Evolutionary conservation across 1,284 basidiomycete species (phyloP), one percentile per base, ranked within the genome.

Genomic region (Cryptococcus jaspeensis): DNA sequence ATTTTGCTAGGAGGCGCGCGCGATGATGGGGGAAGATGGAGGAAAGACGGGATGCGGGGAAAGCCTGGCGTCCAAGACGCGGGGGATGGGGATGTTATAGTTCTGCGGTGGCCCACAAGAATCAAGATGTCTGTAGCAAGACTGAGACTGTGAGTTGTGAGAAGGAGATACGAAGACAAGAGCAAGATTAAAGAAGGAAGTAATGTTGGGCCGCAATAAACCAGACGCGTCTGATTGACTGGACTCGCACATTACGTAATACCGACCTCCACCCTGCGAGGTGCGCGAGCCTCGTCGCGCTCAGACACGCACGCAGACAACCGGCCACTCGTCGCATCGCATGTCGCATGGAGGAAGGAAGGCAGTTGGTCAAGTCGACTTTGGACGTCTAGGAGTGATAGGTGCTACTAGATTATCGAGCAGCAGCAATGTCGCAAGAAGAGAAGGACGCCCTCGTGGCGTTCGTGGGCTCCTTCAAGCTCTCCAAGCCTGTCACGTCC

Each of bases 391-490:
- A n/a, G n/a, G n/a, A n/a, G n/a, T n/a, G 13, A 16, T 7, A 35
- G 7, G 9, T n/a, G 4, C 28, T 32, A 46, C 15, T 16, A 46
- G 18, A 28, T 11, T n/a, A 40, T 7, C 6, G 22, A 22, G 23
- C 50, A 22, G 23, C 50, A 18, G 22, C 15, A 28, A 62, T 69
- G 66, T 63, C 70, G 7, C 53, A 62, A 32, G 58, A 66, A 42
- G 74, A 76, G 60, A 72, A 76, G 61, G 66, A 65, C 48, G 72
- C 74, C 47, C 60, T 76, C 41, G 55, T 75, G 52, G 72, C 73
- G 25, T 73, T 70, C 50, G 59, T 76, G 64, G 74, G 75, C 59
- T 64, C 68, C 12, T 73, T 75, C 62, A 62, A 64, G 47, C 66
- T 69, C 18, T 61, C 65, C 2, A 62, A 60, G 46, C 64, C 60